phyloP scores from a whole-genome alignment of 352 stramenopile species.

The Pelagophyceae sp. region DNA sequence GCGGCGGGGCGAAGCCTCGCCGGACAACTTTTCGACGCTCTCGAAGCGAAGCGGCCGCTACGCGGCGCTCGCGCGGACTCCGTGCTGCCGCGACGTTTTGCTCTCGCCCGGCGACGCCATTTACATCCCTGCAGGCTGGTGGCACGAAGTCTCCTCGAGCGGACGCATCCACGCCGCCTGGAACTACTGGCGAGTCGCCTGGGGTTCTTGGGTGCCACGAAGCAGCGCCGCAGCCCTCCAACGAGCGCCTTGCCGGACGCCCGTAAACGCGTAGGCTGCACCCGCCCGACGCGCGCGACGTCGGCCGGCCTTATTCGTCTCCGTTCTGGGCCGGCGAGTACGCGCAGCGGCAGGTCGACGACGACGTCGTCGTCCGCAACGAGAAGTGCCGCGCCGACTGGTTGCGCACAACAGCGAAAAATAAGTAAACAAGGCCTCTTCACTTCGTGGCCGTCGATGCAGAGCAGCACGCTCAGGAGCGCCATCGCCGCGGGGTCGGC shows the following conservation, averaged over 20 bases:
- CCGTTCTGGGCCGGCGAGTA: slow-evolving; percentile 32
- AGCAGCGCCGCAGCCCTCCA: too few relatives aligned
- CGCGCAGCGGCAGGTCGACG: neutral
- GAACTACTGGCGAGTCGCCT: too few relatives aligned
- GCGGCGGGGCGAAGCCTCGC: too few relatives aligned
- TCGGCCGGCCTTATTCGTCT: slow-evolving; percentile 24
- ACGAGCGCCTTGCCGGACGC: too few relatives aligned
- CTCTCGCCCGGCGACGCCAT: slow-evolving; percentile 60
- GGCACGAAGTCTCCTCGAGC: slow-evolving; percentile 72
- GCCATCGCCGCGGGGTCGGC: too few relatives aligned
- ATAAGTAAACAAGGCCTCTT: too few relatives aligned
- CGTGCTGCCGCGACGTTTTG: neutral
- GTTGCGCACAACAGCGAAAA: too few relatives aligned
- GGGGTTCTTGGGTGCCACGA: too few relatives aligned
- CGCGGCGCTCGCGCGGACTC: neutral
- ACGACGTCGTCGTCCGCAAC: neutral
- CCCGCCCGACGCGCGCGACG: slow-evolving; percentile 32
- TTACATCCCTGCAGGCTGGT: slow-evolving; percentile 73
- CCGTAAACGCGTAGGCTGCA: too few relatives aligned
- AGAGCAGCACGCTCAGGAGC: too few relatives aligned
- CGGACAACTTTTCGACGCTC: slow-evolving; percentile 52
- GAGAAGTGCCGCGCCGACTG: too few relatives aligned
- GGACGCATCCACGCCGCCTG: neutral
- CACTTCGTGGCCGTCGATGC: too few relatives aligned
- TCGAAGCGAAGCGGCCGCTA: neutral